Evolutionary conservation across 208 protist genomes (phyloP).

Genomic region (Leishmania braziliensis): DNA sequence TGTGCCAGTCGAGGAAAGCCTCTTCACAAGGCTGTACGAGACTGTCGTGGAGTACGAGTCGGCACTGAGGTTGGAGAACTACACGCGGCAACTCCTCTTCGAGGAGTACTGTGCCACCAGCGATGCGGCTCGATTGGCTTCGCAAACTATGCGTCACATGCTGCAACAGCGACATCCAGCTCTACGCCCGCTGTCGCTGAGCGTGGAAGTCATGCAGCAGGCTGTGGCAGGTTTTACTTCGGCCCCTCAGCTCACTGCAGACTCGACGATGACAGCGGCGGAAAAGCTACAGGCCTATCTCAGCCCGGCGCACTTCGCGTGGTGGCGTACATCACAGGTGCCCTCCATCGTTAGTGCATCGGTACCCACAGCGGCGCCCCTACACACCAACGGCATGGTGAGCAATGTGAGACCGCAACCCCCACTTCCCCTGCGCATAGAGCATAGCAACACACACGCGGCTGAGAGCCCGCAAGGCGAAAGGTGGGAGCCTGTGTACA

Average conservation of each 20-base stretch:
- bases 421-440: background rate
- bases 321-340: conserved; percentile 8
- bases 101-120: conserved; percentile 33
- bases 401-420: background rate
- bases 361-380: background rate
- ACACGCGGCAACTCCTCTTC: conserved; percentile 31
- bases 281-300: conserved; percentile 4
- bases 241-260: too few species aligned
- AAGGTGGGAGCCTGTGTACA: background rate
- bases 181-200: conserved; percentile 24
- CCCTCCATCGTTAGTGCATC: background rate
- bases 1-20: background rate
- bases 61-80: conserved; percentile 45
- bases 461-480: background rate
- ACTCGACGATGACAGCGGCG: background rate
- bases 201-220: background rate
- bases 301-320: conserved; percentile 10
- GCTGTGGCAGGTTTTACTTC: background rate
- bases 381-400: background rate
- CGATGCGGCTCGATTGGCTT: conserved; percentile 18
- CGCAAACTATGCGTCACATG: conserved; percentile 1
- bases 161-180: conserved; percentile 33
- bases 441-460: background rate
- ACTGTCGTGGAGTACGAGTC: conserved; percentile 31
- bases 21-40: conserved; percentile 15